phyloP scores from a whole-genome alignment of 2,329 filamentous ascomycete species.

The Ascosphaera acerosa region DNA sequence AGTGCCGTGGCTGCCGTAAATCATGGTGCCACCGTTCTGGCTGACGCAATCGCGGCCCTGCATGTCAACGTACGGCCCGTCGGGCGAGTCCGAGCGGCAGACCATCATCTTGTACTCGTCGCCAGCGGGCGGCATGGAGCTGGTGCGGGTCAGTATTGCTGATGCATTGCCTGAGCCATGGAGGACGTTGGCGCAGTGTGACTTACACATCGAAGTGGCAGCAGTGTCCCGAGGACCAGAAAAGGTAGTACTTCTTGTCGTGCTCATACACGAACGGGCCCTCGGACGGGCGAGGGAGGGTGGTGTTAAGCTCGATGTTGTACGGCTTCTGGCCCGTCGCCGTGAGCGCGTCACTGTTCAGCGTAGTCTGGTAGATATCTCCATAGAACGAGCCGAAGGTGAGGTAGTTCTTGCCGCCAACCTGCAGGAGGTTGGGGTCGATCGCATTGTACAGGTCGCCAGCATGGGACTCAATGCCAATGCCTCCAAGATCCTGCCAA shows the following conservation, averaged over 20 bases:
- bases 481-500: constrained; percentile 14
- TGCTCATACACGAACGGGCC: constrained; percentile 30
- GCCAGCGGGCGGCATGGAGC: constrained; percentile 25
- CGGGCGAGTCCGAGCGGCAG: constrained; percentile 30
- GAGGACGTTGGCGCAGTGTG: neutral
- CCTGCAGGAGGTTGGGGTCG: constrained; percentile 28
- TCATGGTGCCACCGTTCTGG: constrained; percentile 31
- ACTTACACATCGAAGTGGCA: constrained; percentile 25
- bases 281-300: constrained; percentile 28
- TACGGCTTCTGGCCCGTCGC: constrained; percentile 13
- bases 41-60: constrained; percentile 38
- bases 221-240: constrained; percentile 35
- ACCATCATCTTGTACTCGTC: constrained; percentile 42
- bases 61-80: constrained; percentile 30
- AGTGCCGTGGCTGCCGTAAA: constrained; percentile 32
- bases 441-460: constrained; percentile 32
- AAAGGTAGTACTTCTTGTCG: constrained; percentile 35
- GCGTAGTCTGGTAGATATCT: constrained; percentile 33
- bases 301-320: constrained; percentile 29
- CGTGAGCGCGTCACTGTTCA: constrained; percentile 14
- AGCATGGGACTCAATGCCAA: constrained; percentile 14
- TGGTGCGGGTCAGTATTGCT: too few species aligned
- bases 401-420: constrained; percentile 21
- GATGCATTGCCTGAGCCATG: too few species aligned
- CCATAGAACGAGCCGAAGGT: constrained; percentile 46